phyloP scores from a whole-genome alignment of 345 rosid species.

The Jatropha curcas region DNA sequence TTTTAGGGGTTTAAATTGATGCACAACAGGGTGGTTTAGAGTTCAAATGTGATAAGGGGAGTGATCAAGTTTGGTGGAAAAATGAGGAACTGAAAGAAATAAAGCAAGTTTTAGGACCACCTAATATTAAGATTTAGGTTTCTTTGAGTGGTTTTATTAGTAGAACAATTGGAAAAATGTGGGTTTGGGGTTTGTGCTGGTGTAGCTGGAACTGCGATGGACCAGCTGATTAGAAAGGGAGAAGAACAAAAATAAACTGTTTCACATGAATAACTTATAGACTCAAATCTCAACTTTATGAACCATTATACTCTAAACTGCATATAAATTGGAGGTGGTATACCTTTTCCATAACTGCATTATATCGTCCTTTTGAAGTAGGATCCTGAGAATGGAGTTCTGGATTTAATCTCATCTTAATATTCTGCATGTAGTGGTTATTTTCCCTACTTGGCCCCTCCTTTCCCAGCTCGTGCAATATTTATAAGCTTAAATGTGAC shows the following conservation, averaged over 20 bases:
- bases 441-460: neutral
- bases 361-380: neutral
- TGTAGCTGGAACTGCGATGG: neutral
- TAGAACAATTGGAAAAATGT: neutral
- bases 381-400: neutral
- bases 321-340: neutral
- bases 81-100: neutral
- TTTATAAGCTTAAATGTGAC: neutral
- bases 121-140: neutral
- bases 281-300: neutral
- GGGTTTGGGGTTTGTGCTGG: neutral
- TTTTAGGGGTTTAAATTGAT: slow-evolving; percentile 1
- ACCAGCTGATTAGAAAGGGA: neutral
- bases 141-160: neutral
- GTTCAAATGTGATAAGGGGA: neutral
- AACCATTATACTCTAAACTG: neutral
- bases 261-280: neutral
- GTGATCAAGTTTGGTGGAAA: neutral
- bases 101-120: neutral
- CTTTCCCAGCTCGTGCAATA: neutral
- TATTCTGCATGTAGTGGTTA: neutral
- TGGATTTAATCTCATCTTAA: too few relatives aligned
- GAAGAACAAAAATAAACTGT: neutral
- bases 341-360: neutral
- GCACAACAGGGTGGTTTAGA: neutral